Conservation (phyloP, 371 early-diverging fungal genomes). For the Conidiobolus incongruus region DNA sequence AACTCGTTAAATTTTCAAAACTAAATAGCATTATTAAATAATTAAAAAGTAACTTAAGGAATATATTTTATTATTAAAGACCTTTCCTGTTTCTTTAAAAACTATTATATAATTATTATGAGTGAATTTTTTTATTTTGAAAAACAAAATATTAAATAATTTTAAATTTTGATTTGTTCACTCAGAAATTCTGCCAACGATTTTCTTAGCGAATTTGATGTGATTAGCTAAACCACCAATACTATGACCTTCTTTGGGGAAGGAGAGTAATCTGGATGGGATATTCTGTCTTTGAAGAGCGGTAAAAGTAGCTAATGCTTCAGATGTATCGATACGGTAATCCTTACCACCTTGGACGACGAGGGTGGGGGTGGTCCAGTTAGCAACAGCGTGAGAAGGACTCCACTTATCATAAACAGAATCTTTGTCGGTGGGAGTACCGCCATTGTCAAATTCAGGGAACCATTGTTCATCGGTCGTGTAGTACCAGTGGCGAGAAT, state of each 20-base stretch:
- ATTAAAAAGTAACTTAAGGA: no score
- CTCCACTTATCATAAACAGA: slow-evolving; percentile 33
- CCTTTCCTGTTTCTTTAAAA: no score
- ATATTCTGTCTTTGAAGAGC: slow-evolving; percentile 49
- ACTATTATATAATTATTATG: no score
- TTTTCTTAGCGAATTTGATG: no score
- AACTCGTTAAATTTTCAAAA: no score
- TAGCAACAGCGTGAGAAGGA: slow-evolving; percentile 40
- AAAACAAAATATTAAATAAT: no score
- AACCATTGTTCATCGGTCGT: slow-evolving; percentile 56
- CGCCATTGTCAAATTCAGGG: slow-evolving; percentile 44
- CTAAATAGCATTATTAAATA: no score
- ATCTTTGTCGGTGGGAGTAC: slow-evolving; percentile 22
- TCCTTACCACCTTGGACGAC: no score
- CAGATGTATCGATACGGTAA: slow-evolving; percentile 32
- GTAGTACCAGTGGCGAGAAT: slow-evolving; percentile 30
- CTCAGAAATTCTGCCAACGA: no score
- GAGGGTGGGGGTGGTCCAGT: slow-evolving; percentile 72
- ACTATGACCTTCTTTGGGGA: slow-evolving; percentile 66
- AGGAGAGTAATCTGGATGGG: slow-evolving; percentile 46
- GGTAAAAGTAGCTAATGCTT: slow-evolving; percentile 52
- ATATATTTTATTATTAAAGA: no score
- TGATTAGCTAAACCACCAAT: slow-evolving; percentile 17
- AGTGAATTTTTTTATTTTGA: no score
- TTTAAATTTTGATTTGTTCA: no score